Evolutionary conservation across 1,284 basidiomycete species (phyloP).

Genomic region (Cryptococcus sp.): DNA sequence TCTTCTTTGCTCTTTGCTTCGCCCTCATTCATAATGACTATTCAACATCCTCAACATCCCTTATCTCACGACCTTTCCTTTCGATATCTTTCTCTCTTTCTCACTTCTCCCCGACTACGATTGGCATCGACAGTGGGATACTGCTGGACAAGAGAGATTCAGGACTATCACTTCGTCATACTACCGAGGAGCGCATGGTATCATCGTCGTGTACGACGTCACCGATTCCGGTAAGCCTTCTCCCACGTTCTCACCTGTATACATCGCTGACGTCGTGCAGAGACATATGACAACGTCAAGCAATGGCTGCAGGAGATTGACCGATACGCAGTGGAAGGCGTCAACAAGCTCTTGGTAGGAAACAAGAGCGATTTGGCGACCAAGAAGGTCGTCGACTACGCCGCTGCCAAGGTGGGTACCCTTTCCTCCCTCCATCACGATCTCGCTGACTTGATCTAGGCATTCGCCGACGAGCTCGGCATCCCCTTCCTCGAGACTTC

Average conservation of each 20-base stretch:
- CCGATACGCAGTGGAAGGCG: conserved; percentile 96
- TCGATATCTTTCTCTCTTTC: too few species aligned
- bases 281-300: conserved; percentile 98
- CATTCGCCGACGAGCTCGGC: conserved; percentile 90
- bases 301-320: conserved; percentile 99
- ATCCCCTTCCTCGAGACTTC: conserved; percentile 99
- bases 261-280: conserved; percentile 48
- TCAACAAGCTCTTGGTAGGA: conserved; percentile 95
- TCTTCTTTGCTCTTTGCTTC: conserved; percentile 5
- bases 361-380: conserved; percentile 96
- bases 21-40: not conserved
- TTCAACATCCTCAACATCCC: too few species aligned
- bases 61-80: too few species aligned
- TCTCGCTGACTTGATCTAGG: conserved; percentile 51
- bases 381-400: conserved; percentile 99
- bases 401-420: conserved; percentile 76
- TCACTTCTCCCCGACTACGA: not conserved
- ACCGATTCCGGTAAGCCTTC: conserved; percentile 81
- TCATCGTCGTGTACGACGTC: conserved; percentile 98
- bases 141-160: conserved; percentile 96
- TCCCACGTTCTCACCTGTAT: not conserved
- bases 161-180: conserved; percentile 95
- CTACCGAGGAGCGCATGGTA: conserved; percentile 93
- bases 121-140: conserved; percentile 72
- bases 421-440: not conserved